Conservation (phyloP, 805 yeast genomes). For the Sugiyamaella smithiae region DNA sequence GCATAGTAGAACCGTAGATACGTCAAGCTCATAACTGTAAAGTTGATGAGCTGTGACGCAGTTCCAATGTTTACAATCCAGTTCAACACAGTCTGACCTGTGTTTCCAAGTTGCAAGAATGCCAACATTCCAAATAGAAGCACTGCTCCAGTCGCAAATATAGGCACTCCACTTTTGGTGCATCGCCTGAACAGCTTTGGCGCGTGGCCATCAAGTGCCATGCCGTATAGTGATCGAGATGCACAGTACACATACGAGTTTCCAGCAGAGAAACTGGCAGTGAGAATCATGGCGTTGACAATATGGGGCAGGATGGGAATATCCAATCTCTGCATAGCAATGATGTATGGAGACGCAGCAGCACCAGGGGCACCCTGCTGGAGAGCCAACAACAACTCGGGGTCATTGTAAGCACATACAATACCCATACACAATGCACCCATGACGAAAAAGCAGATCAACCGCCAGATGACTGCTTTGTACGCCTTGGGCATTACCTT, state of each 20-base stretch:
- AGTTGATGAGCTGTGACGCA: constrained; percentile 69
- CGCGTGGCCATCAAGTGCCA: constrained; percentile 70
- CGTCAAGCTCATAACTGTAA: constrained; percentile 68
- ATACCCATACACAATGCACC: constrained; percentile 79
- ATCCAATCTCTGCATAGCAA: constrained; percentile 65
- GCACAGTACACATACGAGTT: constrained; percentile 77
- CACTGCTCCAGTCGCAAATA: constrained; percentile 48
- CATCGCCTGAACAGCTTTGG: constrained; percentile 65
- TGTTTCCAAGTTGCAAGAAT: constrained; percentile 53
- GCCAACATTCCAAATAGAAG: constrained; percentile 63
- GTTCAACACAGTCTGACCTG: constrained; percentile 37
- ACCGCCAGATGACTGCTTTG: constrained; percentile 67
- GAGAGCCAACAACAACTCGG: constrained; percentile 55
- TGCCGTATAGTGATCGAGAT: constrained; percentile 62
- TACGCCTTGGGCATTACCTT: constrained; percentile 74
- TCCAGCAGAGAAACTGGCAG: constrained; percentile 81
- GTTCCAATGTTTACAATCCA: constrained; percentile 71
- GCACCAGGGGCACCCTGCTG: constrained; percentile 68
- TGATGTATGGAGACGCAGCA: constrained; percentile 75
- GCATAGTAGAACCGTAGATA: constrained; percentile 68
- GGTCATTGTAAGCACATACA: constrained; percentile 68
- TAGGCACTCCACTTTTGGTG: constrained; percentile 69
- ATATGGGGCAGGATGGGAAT: constrained; percentile 69
- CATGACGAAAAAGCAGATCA: constrained; percentile 64
- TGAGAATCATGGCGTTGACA: constrained; percentile 72